Evolutionary conservation across 176 grass and related monocot genomes (phyloP), one percentile per base, ranked within the genome.

Genomic region (Oryza officinalis): DNA sequence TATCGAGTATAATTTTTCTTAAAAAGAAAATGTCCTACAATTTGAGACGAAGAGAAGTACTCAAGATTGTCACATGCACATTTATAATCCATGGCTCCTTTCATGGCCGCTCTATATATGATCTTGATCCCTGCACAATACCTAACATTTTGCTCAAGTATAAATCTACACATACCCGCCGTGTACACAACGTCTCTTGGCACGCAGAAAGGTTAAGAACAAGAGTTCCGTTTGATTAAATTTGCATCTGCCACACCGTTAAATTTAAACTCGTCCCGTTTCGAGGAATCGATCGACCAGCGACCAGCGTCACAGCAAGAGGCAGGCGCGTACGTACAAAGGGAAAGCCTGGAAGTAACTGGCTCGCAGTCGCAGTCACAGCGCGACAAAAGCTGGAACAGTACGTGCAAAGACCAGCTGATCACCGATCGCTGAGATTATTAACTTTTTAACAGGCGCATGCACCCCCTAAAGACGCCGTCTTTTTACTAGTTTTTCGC

Each of bases 311-410:
- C 65, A 6, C 0, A 69, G 67, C 63, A 59, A 54, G 50, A 69
- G 15, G 15, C 22, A 77, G 12, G 52, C 38, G 10, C 17, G 44
- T 75, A 68, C 72, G 14, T 67, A 84, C 81, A 84, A 67, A 76
- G n/a, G 31, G 22, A 75, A 50, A 13, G 3, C 46, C 40, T 41
- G 40, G 40, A 13, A 2, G 25, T 22, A 20, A 20, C 50, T 7
- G 50, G 13, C 45, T 26, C n/a, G 26, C 26, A 75, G 40, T 41
- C 9, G 44, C 14, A 75, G 40, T 10, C 40, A 15, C 14, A 75
- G 72, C 18, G 7, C 13, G 28, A 18, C 73, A 23, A 71, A 75
- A 59, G 73, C 73, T 35, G 18, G 49, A 35, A 30, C 0, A 33
- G 10, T 20, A n/a, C 4, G 27, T 35, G 73, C 22, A 23, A 75